These are phyloP conservation scores for Aspergillus pseudoglaucus DNA, from an alignment of 2,329 filamentous ascomycete species.

Conservation along the genomic window DNA sequence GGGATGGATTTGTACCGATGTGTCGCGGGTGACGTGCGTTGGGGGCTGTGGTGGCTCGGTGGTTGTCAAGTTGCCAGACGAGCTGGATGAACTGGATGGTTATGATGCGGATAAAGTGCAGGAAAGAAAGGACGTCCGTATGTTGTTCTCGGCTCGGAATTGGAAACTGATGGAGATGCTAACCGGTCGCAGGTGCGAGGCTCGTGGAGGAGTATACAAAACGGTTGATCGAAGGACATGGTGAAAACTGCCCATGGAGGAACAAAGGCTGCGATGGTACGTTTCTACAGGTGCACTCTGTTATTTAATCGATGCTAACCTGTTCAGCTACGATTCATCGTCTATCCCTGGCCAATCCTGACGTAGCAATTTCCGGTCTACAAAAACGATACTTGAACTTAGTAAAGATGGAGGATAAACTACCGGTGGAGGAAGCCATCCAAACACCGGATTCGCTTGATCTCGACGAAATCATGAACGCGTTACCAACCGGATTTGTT, in stretches of 20 bases:
- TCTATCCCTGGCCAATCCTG: conserved; percentile 58
- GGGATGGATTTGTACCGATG: conserved; percentile 80
- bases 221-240: conserved; percentile 68
- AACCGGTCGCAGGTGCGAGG: conserved; percentile 45
- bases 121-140: conserved; percentile 38
- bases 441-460: conserved; percentile 27
- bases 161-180: neutral
- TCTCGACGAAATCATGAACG: conserved; percentile 23
- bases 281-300: conserved; percentile 2
- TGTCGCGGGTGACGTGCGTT: conserved; percentile 74
- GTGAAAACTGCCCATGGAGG: conserved; percentile 78
- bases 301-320: conserved; percentile 12
- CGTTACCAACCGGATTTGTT: conserved; percentile 23
- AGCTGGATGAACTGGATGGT: conserved; percentile 51
- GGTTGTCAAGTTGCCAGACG: conserved; percentile 67
- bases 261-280: conserved; percentile 79
- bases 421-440: conserved; percentile 26
- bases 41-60: conserved; percentile 78
- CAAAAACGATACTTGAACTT: conserved; percentile 58
- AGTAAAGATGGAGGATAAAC: conserved; percentile 30
- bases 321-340: conserved; percentile 56
- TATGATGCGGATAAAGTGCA: conserved; percentile 37
- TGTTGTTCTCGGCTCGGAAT: conserved; percentile 12
- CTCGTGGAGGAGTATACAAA: conserved; percentile 70
- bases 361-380: conserved; percentile 52